These are phyloP conservation scores for Lentinula lateritia DNA, from an alignment of 768 basidiomycete genomes.

Conservation along the genomic window DNA sequence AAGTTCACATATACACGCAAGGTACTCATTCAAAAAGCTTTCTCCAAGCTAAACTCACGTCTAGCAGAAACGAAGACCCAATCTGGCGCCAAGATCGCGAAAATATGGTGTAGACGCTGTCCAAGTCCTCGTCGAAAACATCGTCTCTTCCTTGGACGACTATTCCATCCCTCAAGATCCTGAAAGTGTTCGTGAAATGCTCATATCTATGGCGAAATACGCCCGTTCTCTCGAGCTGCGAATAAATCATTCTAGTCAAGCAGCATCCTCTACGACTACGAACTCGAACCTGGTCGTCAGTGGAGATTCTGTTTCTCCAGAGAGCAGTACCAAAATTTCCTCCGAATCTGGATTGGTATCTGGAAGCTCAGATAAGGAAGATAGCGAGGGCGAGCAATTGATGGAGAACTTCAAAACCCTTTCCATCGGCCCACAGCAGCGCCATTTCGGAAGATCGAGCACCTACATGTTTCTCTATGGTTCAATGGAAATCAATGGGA, in stretches of 20 bases:
- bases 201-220: slow-evolving; percentile 16
- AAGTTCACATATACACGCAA: slow-evolving; percentile 3
- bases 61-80: slow-evolving; percentile 1
- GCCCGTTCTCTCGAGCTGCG: slow-evolving; percentile 6
- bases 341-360: not conserved
- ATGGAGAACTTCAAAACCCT: not conserved
- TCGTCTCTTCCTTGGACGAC: not conserved
- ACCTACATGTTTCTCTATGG: not conserved
- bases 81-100: not conserved
- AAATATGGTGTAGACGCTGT: not conserved
- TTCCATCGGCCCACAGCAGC: not conserved
- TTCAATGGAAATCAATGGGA: not conserved
- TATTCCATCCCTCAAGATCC: slow-evolving; percentile 4
- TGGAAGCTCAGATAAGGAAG: not conserved
- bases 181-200: slow-evolving; percentile 5
- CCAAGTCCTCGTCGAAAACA: not conserved
- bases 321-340: not conserved
- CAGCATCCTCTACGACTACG: not conserved
- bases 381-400: not conserved
- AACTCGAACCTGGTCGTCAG: not conserved
- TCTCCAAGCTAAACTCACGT: not conserved
- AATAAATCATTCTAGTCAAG: not conserved
- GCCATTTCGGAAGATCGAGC: slow-evolving; percentile 1
- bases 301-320: not conserved
- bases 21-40: not conserved